Evolutionary conservation across 352 stramenopile species (phyloP), one percentile per base, ranked within the genome.

Genomic region (Pythium grandisporangium): DNA sequence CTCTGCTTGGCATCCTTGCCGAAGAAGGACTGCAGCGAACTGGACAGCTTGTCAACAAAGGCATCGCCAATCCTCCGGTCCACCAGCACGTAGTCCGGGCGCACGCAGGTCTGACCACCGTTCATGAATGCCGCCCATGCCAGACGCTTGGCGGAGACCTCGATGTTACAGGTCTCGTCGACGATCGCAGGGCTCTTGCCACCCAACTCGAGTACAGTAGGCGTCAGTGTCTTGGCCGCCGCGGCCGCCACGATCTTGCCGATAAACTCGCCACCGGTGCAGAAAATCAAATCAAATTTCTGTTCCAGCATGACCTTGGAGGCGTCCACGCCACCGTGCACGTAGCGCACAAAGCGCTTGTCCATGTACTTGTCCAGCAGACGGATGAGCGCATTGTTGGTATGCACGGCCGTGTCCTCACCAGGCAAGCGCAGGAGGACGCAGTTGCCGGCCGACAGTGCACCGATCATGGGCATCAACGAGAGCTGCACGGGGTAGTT

Each of bases 151-250:
- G 70, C 78, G 2, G 87, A 60, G 20, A 93, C 59, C 3, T 52
- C 47, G 16, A 84, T 3, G 27, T 85, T 43, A n/a, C 60, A 52
- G 27, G 70, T 71, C 23, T 82, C 61, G 37, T 95, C 80, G 21
- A 97, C 63, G 55, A 95, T 84, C 8, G 62, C 63, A 0, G 91
- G 91, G 14, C 65, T 81, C 60, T 97, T 97, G 38, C 95, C 95
- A 32, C 95, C 95, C 6, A 98, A 70, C 58, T 98, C 95, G 4
- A 98, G 58, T 7, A 96, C 68, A 6, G 80, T 77, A 1, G 95
- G 95, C 22, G 95, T 98, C 12, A 98, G 59, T 33, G 91, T 86
- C 68, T 96, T 93, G 3, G 95, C 93, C 0, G 92, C 90, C 0
- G 87, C 87, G 24, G 66, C 51, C 0, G 88, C 76, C 11, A 98